Base-by-base conservation (phyloP, 768 basidiomycete genomes). In the Rhodotorula sphaerocarpa region DNA sequence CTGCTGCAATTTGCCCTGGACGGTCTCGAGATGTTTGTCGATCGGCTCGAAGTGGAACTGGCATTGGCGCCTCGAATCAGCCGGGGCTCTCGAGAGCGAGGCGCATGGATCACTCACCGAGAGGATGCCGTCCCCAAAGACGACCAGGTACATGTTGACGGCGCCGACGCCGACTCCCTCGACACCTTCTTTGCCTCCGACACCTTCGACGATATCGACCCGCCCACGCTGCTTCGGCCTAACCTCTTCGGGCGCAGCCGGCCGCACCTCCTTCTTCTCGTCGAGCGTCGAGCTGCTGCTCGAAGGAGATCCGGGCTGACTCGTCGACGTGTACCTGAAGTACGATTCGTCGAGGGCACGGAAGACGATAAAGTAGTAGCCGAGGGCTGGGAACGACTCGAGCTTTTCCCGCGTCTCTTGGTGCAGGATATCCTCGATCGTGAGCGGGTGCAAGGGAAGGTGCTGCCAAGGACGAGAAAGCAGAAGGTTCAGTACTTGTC, bases 11-110 rank as follows among this genome's bases (percentile, higher is more conserved):
- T 84, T 83, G 71, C 83, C 84, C 39, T 84, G 79, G 12, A 93
- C 85, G 28, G 84, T 81, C 64, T 86, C 81, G 2, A 82, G 82
- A 73, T 96, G 90, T 70, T 90, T 88, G 80, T 85, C 85, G 56
- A 90, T 83, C 71, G 92, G 87, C 52, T 86, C 85, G 71, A 87
- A 92, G 77, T 92, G 90, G 73, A 95, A 93, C 90, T 90, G 70
- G 21, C 30, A 16, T 39, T 27, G 18, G 7, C 9, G 21, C 10
- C 28, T 9, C 9, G 21, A 23, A 27, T 61, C 45, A 43, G 43
- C 39, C 6, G 27, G 15, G 16, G 10, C 27, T 14, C 12, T n/a
- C 34, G 5, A 28, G 27, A 39, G 28, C 21, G 30, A 28, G 33
- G 6, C 21, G 15, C 11, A n/a, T 10, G 18, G 16, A 21, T 16